A percentile compares a stretch with the other conserved stretches of the same genome.
phyloP scores from a whole-genome alignment of 169 alveolate species.

The Amoebophrya sp. region DNA sequence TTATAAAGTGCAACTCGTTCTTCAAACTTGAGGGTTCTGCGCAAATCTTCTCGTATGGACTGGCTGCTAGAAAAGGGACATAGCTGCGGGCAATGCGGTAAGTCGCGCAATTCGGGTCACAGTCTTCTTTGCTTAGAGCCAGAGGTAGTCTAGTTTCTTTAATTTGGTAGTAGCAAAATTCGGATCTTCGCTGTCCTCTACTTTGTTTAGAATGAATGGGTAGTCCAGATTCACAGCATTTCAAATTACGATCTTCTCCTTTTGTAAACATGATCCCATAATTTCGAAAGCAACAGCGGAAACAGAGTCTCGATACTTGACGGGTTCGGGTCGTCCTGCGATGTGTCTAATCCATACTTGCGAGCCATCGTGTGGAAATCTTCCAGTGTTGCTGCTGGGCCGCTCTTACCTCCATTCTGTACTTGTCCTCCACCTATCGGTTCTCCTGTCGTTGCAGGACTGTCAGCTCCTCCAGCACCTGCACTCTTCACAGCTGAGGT shows the following conservation, averaged over 20 bases:
- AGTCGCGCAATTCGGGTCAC: not conserved
- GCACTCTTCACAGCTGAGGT: too few relatives aligned
- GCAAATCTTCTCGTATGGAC: not conserved
- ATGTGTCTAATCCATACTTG: not conserved
- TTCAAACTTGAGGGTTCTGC: not conserved
- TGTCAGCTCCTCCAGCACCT: too few relatives aligned
- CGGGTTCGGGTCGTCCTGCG: constrained; percentile 8
- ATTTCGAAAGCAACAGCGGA: not conserved
- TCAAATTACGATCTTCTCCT: too few relatives aligned
- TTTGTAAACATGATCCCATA: too few relatives aligned
- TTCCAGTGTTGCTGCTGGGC: not conserved
- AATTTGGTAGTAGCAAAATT: too few relatives aligned
- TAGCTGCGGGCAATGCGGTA: not conserved
- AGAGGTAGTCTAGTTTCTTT: too few relatives aligned
- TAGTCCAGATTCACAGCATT: too few relatives aligned
- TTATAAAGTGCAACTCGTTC: not conserved
- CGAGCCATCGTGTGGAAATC: not conserved
- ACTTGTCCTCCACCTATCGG: too few relatives aligned
- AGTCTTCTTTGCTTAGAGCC: not conserved
- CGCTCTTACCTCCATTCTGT: too few relatives aligned
- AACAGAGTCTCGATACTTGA: not conserved
- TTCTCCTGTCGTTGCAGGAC: too few relatives aligned
- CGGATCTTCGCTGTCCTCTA: too few relatives aligned
- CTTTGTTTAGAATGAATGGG: too few relatives aligned
- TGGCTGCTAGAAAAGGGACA: not conserved